A percentile compares a stretch with the other conserved stretches of the same genome.
phyloP scores from a whole-genome alignment of 768 basidiomycete genomes.

The Pisolithus albus region DNA sequence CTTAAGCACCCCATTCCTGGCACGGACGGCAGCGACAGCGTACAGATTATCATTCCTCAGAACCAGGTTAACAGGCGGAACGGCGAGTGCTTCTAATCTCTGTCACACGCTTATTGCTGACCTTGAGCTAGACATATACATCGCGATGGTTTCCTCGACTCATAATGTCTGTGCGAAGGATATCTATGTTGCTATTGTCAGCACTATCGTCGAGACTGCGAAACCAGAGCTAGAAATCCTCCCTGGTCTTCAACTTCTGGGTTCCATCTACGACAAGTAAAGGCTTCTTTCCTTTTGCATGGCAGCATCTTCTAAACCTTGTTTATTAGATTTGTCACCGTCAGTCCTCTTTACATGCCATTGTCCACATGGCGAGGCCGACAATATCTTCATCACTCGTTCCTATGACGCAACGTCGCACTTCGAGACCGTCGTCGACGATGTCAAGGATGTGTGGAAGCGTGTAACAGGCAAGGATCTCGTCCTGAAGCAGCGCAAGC shows the following conservation, averaged over 20 bases:
- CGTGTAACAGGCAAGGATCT: constrained; percentile 72
- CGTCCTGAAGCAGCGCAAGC: constrained; percentile 83
- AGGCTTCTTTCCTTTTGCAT: constrained; percentile 17
- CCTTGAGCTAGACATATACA: constrained; percentile 78
- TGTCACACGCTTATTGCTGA: constrained; percentile 3
- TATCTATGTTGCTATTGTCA: constrained; percentile 94
- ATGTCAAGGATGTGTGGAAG: constrained; percentile 95
- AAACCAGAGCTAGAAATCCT: constrained; percentile 86
- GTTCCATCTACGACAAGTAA: constrained; percentile 90
- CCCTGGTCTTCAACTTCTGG: constrained; percentile 89
- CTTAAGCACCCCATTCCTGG: constrained; percentile 98
- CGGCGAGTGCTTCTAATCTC: constrained; percentile 44
- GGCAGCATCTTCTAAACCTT: constrained; percentile 6
- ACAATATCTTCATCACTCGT: constrained; percentile 95
- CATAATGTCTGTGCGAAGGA: constrained; percentile 98
- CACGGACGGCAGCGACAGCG: constrained; percentile 91
- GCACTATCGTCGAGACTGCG: constrained; percentile 94
- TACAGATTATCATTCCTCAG: constrained; percentile 97
- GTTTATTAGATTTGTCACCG: constrained; percentile 71
- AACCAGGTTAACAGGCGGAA: constrained; percentile 93
- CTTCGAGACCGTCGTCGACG: constrained; percentile 97
- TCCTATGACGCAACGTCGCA: constrained; percentile 99
- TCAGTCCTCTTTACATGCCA: constrained; percentile 84
- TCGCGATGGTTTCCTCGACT: constrained; percentile 93
- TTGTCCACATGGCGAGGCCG: constrained; percentile 70